Conservation (phyloP, 768 basidiomycete species). For the Erythrobasidium yunnanense region DNA sequence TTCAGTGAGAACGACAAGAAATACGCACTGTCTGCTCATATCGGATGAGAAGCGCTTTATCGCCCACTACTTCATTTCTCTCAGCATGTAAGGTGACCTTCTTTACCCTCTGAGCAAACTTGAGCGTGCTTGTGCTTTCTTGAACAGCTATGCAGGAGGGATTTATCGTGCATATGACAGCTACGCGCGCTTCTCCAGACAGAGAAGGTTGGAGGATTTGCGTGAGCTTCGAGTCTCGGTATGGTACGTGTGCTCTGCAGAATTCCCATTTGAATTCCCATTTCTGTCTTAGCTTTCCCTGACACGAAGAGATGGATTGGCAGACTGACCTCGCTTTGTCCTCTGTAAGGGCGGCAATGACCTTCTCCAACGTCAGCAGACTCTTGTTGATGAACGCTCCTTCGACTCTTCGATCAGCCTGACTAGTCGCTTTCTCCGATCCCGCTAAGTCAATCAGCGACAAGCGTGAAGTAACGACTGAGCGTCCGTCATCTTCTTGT, state of each 20-base stretch:
- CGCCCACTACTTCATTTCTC: conserved; percentile 36
- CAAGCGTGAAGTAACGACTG: conserved; percentile 43
- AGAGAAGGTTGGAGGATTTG: conserved; percentile 81
- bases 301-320: too few species aligned
- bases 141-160: conserved; percentile 65
- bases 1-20: neutral
- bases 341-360: conserved; percentile 77
- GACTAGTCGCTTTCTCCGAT: conserved; percentile 89
- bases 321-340: conserved; percentile 57
- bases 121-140: conserved; percentile 81
- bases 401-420: conserved; percentile 84
- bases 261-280: too few species aligned
- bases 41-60: conserved; percentile 35
- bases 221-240: conserved; percentile 72
- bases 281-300: too few species aligned
- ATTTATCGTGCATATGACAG: conserved; percentile 91
- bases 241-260: conserved; percentile 87
- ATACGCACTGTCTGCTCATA: conserved; percentile 32
- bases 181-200: conserved; percentile 82
- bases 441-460: conserved; percentile 92
- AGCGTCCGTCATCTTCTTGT: conserved; percentile 18
- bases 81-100: conserved; percentile 52
- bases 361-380: conserved; percentile 79
- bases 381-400: conserved; percentile 85
- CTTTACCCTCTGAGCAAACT: conserved; percentile 87